phyloP scores from a whole-genome alignment of 2,329 filamentous ascomycete genomes.

The Sclerotinia borealis region DNA sequence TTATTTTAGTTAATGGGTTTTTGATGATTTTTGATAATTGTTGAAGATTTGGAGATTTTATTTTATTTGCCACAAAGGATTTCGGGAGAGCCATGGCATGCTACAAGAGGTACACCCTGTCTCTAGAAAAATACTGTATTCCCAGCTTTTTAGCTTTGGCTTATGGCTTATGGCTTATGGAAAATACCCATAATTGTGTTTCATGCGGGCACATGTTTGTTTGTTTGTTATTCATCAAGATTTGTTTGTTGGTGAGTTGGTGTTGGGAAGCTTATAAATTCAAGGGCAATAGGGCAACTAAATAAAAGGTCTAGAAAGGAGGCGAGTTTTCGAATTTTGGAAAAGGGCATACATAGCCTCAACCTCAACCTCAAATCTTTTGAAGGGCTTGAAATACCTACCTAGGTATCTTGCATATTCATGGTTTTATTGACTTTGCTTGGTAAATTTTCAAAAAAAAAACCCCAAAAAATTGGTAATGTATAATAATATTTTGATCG shows the following conservation, averaged over 20 bases:
- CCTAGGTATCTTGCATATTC: neutral
- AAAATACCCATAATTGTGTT: neutral
- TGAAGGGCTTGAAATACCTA: neutral
- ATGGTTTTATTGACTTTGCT: neutral
- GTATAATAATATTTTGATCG: neutral
- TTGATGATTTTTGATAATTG: too few relatives aligned
- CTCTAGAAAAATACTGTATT: too few relatives aligned
- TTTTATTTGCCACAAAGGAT: too few relatives aligned
- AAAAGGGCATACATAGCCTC: too few relatives aligned
- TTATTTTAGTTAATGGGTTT: too few relatives aligned
- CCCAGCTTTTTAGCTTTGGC: too few relatives aligned
- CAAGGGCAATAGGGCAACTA: too few relatives aligned
- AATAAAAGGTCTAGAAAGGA: neutral
- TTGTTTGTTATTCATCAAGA: neutral
- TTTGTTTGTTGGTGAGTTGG: neutral
- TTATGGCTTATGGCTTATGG: too few relatives aligned
- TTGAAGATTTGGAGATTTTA: too few relatives aligned
- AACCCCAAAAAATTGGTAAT: neutral
- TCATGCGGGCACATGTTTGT: conserved; percentile 7
- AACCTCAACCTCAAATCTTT: neutral
- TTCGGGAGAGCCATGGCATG: too few relatives aligned
- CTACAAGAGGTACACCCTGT: too few relatives aligned
- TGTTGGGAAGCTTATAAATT: conserved; percentile 1
- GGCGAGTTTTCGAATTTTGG: neutral
- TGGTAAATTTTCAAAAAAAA: too few relatives aligned